phyloP scores from a whole-genome alignment of 2,329 filamentous ascomycete species.

The Dactylellina parvicollis region DNA sequence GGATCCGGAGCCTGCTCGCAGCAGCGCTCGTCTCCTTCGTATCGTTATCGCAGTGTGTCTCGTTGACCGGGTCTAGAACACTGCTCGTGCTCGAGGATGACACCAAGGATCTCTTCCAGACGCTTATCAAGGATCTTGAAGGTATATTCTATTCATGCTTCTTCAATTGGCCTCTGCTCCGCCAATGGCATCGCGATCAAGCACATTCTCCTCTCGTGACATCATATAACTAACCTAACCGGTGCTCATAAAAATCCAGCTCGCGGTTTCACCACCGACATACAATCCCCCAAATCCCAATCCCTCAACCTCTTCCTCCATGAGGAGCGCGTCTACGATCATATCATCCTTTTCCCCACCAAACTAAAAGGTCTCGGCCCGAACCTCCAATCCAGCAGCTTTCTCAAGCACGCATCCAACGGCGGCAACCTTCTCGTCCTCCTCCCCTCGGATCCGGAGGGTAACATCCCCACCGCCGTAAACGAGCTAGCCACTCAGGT shows the following conservation, averaged over 20 bases:
- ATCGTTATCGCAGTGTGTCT: slow-evolving; percentile 54
- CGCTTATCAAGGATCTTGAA: slow-evolving; percentile 78
- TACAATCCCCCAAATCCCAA: slow-evolving; percentile 84
- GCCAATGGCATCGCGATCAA: slow-evolving; percentile 56
- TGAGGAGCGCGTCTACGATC: slow-evolving; percentile 89
- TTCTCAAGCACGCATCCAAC: slow-evolving; percentile 90
- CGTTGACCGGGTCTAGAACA: slow-evolving; percentile 74
- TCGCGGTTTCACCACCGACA: slow-evolving; percentile 82
- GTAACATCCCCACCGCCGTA: slow-evolving; percentile 63
- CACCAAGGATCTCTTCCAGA: slow-evolving; percentile 83
- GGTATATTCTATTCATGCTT: slow-evolving; percentile 63
- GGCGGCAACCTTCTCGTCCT: slow-evolving; percentile 90
- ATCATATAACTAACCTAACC: slow-evolving; percentile 40
- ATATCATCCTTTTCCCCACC: slow-evolving; percentile 85
- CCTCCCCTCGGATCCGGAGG: slow-evolving; percentile 73
- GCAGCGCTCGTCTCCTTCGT: slow-evolving; percentile 52
- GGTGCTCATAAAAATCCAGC: slow-evolving; percentile 65
- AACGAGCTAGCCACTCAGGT: slow-evolving; percentile 57
- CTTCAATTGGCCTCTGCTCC: slow-evolving; percentile 45
- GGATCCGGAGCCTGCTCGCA: slow-evolving; percentile 44
- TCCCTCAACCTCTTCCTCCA: slow-evolving; percentile 81
- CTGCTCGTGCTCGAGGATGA: slow-evolving; percentile 87
- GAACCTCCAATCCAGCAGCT: slow-evolving; percentile 81
- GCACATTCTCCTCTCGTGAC: slow-evolving; percentile 6
- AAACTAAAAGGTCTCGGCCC: slow-evolving; percentile 94